These are phyloP conservation scores for Actinomortierella ambigua DNA, from an alignment of 371 early-diverging fungal species.

Conservation along the genomic window DNA sequence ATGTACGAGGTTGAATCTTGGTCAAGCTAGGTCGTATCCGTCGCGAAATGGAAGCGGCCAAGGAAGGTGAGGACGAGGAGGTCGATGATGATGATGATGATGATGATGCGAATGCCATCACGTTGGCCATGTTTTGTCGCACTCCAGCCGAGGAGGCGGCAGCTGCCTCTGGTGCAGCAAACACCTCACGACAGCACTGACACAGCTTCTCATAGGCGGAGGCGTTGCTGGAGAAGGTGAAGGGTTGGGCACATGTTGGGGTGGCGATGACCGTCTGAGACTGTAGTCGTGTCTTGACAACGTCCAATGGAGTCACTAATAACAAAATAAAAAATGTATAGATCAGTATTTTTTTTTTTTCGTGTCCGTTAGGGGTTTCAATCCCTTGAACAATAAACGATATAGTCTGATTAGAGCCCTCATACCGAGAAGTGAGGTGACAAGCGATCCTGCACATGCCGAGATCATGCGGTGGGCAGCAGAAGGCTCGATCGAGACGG, in stretches of 20 bases:
- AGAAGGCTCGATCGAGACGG: conserved; percentile 31
- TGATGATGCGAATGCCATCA: not conserved
- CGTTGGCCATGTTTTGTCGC: not conserved
- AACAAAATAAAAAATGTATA: conserved; percentile 1
- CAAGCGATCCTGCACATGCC: conserved; percentile 75
- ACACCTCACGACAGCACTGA: conserved; percentile 40
- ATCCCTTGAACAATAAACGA: not conserved
- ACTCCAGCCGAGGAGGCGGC: not conserved
- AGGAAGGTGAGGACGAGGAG: not conserved
- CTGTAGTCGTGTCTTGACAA: conserved; percentile 92
- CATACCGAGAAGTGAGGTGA: conserved; percentile 73
- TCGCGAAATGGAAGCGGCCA: not conserved
- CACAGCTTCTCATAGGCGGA: conserved; percentile 38
- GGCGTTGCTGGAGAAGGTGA: conserved; percentile 27
- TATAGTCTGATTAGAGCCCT: not conserved
- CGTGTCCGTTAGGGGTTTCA: not conserved
- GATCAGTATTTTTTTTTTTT: not conserved
- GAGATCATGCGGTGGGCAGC: conserved; percentile 66
- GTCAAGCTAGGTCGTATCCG: conserved; percentile 3
- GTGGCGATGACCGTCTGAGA: conserved; percentile 59
- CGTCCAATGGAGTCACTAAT: conserved; percentile 91
- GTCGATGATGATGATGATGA: conserved; percentile 5
- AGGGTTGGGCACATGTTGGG: conserved; percentile 28
- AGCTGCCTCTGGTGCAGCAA: conserved; percentile 17
- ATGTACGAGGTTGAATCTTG: conserved; percentile 1